Evolutionary conservation across 169 alveolate species (phyloP), one percentile per base, ranked within the genome.

Genomic region (Toxoplasma gondii): DNA sequence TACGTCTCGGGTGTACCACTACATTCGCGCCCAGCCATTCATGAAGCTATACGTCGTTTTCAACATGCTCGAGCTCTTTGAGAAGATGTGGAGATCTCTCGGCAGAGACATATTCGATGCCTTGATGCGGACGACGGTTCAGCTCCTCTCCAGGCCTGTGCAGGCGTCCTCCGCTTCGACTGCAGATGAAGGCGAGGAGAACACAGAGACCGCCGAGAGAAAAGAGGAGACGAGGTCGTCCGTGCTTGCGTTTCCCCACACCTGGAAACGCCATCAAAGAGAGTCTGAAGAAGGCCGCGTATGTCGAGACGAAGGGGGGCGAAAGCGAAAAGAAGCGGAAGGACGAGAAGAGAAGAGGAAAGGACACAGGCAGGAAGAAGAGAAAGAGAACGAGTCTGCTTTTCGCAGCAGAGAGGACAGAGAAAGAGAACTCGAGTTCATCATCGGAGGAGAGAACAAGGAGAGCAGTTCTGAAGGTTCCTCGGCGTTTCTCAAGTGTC

Each of bases 21-120:
- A 97, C 92, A 97, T 98, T 29, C 94, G 98, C 92, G 95, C 98
- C 34, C 99, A 98, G 92, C 98, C 99, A 27, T 95, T 98, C 82
- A 92, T 98, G 95, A 98, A 98, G 93, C 94, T 98, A 38, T 98
- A 98, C 94, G 99, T 98, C 38, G 97, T 98, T 0, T 96, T 97
- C 94, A 98, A 98, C 95, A 97, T 98, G 99, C 95, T 98, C 64
- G 99, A 98, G 91, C 95, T 98, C 80, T 97, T 98, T 82, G 99
- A 98, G 90, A 92, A 98, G 49, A 94, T 98, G 53, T 97, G 98
- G 87, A 84, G 99, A 74, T 97, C 99, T 4, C 93, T 98, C 92
- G 98, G 99, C 31, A 93, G 98, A 74, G 99, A 98, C 93, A 88
- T 97, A 41, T 94, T 97, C 53, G 99, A 98, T 81, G 92, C 95